These are phyloP conservation scores for Kluyveromyces sp. DNA, from an alignment of 1,139 yeast species.

Conservation along the genomic window DNA sequence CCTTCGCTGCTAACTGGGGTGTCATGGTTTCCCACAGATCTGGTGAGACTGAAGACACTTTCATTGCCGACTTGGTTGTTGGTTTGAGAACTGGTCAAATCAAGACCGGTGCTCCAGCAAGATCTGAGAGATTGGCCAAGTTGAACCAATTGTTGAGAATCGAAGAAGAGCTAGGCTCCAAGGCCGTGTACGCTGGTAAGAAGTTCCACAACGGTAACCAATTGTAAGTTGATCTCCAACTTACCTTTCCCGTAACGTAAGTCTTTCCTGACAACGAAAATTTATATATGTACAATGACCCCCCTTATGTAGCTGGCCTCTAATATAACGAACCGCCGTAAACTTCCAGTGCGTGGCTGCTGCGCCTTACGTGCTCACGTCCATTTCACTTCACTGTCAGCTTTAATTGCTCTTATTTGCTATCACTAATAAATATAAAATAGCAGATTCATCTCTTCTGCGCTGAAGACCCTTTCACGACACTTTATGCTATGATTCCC, in stretches of 20 bases:
- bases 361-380: no score
- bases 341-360: no score
- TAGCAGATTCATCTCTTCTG: no score
- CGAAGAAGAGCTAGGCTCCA: conserved; percentile 94
- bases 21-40: conserved; percentile 98
- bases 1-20: conserved; percentile 93
- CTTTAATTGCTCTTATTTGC: neutral
- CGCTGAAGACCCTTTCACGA: no score
- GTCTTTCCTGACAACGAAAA: neutral
- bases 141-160: conserved; percentile 94
- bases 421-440: no score
- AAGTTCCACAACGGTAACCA: conserved; percentile 55
- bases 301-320: neutral
- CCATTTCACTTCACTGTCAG: neutral
- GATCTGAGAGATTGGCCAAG: conserved; percentile 98
- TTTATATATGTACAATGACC: neutral
- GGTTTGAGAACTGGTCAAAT: conserved; percentile 97
- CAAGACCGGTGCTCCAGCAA: conserved; percentile 99
- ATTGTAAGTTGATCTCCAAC: conserved; percentile 25
- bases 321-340: neutral
- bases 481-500: no score
- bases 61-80: conserved; percentile 93
- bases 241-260: no score
- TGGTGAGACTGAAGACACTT: conserved; percentile 98
- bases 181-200: conserved; percentile 90